phyloP scores from a whole-genome alignment of 257 asterid genomes.

The Lycium barbarum region DNA sequence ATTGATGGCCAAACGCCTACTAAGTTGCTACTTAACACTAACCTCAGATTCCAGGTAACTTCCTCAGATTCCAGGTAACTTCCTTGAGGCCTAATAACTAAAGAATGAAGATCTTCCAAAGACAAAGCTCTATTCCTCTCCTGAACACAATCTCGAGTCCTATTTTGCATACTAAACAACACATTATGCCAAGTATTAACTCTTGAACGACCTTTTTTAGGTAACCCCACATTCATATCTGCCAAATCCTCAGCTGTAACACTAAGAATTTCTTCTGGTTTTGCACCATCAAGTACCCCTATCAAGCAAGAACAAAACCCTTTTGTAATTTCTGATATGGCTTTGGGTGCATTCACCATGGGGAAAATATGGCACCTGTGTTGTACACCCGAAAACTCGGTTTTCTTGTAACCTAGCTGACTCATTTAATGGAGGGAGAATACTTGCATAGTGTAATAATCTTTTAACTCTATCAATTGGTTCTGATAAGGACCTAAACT shows the following conservation, averaged over 20 bases:
- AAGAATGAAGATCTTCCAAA: conserved; percentile 36
- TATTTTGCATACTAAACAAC: conserved; percentile 70
- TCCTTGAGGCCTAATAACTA: conserved; percentile 26
- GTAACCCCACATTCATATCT: conserved; percentile 71
- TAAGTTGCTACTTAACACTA: conserved; percentile 21
- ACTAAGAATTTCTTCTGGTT: conserved; percentile 62
- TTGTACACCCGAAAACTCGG: conserved; percentile 52
- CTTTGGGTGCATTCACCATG: conserved; percentile 47
- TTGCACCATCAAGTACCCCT: conserved; percentile 76
- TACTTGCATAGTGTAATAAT: conserved; percentile 50
- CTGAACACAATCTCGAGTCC: conserved; percentile 59
- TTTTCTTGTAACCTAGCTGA: conserved; percentile 43
- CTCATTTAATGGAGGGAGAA: conserved; percentile 43
- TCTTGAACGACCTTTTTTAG: conserved; percentile 65
- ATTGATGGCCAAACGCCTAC: too few relatives aligned
- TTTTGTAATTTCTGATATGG: conserved; percentile 72
- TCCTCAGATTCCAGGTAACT: too few relatives aligned
- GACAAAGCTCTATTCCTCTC: conserved; percentile 30
- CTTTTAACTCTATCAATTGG: conserved; percentile 57
- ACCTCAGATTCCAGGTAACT: conserved; percentile 49
- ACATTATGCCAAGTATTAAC: conserved; percentile 90
- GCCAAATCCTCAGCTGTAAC: conserved; percentile 66
- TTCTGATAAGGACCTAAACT: conserved; percentile 43
- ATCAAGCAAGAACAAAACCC: conserved; percentile 83
- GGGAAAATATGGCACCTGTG: conserved; percentile 53